A percentile compares a stretch with the other conserved stretches of the same genome.
These are phyloP conservation scores for Breynia disticha DNA, from an alignment of 441 rosid species.

Conservation along the genomic window DNA sequence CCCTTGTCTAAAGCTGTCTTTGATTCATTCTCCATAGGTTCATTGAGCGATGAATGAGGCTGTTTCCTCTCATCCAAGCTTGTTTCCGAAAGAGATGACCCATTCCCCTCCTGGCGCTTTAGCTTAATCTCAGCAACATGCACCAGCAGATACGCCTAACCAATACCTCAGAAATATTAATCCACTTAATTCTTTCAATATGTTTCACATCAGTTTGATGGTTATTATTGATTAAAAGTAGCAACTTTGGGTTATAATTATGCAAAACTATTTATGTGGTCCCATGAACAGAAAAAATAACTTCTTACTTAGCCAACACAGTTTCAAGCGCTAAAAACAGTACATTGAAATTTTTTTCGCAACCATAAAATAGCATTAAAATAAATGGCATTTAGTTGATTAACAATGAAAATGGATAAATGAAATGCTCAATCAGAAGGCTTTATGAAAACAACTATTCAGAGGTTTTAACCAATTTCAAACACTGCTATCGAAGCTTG, in stretches of 20 bases:
- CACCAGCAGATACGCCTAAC: constrained; percentile 77
- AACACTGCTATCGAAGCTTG: no score
- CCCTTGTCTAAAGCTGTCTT: constrained; percentile 21
- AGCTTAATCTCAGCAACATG: constrained; percentile 53
- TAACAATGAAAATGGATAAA: background rate
- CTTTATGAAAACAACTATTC: no score
- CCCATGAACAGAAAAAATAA: no score
- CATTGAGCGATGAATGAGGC: constrained; percentile 30
- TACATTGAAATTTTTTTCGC: background rate
- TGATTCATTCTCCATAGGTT: constrained; percentile 27
- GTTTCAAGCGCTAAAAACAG: background rate
- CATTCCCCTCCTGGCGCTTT: constrained; percentile 22
- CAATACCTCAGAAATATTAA: constrained; percentile 13
- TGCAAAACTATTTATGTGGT: no score
- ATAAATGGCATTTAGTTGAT: background rate
- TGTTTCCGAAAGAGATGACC: constrained; percentile 24
- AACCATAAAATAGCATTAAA: background rate
- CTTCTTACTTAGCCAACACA: no score
- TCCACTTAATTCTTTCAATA: constrained; percentile 10
- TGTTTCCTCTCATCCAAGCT: constrained; percentile 24
- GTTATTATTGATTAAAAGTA: no score
- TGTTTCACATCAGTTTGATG: constrained; percentile 1
- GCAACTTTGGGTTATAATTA: no score
- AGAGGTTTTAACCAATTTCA: no score
- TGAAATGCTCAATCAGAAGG: no score